Conservation (phyloP, 768 basidiomycete genomes). For the Serendipita sp. region DNA sequence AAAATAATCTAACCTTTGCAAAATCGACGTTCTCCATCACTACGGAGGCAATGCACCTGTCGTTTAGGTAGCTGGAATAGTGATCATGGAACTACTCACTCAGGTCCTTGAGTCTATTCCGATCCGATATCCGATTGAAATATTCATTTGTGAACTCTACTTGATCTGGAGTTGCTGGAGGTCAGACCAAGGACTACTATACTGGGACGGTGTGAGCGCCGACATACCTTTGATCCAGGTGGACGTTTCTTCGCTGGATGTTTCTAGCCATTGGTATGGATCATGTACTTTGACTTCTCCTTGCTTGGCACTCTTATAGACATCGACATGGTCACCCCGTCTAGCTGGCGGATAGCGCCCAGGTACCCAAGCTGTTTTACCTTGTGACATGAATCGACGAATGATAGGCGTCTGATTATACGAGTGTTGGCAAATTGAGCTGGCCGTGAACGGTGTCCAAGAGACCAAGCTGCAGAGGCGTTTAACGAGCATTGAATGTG, state of each 20-base stretch:
- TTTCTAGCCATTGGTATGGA: constrained; percentile 64
- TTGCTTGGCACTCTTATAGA: constrained; percentile 47
- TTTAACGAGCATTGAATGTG: too few relatives aligned
- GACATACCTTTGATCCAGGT: constrained; percentile 19
- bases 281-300: constrained; percentile 49
- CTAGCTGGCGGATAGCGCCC: constrained; percentile 48
- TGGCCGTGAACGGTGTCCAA: background rate
- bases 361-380: constrained; percentile 33
- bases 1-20: background rate
- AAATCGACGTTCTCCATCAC: background rate
- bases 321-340: constrained; percentile 49
- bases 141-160: constrained; percentile 40
- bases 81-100: background rate
- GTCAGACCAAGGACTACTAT: background rate
- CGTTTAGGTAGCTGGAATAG: background rate
- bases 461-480: background rate
- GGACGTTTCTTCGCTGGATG: constrained; percentile 44
- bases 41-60: background rate
- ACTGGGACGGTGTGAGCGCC: background rate
- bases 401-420: too few relatives aligned
- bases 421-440: background rate
- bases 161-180: constrained; percentile 26
- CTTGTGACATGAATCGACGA: background rate
- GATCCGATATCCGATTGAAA: constrained; percentile 48
- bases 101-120: constrained; percentile 35